Evolutionary conservation across 23 red algal genomes (phyloP).

Genomic region (Porphyridium purpureum): DNA sequence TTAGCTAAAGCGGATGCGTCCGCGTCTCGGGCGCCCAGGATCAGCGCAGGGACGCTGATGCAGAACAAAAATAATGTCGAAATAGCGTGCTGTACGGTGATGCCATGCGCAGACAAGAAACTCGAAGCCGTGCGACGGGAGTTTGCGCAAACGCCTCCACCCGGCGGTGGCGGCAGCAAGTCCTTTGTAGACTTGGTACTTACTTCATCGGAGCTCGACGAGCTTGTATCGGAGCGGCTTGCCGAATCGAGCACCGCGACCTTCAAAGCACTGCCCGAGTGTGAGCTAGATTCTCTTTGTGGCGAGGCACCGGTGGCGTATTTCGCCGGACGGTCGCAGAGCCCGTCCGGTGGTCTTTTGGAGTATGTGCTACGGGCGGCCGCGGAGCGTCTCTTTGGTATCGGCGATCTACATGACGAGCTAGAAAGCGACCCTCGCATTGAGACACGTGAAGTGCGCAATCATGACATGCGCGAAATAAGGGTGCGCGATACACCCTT

Average conservation of each 20-base stretch:
- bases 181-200: conserved; percentile 40
- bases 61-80: no score
- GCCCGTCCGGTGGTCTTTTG: conserved; percentile 38
- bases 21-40: no score
- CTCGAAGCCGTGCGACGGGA: conserved; percentile 38
- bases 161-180: not conserved
- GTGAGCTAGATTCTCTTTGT: conserved; percentile 6
- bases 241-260: not conserved
- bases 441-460: no score
- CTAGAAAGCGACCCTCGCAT: no score
- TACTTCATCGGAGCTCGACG: conserved; percentile 34
- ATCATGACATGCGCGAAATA: no score
- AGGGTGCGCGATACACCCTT: conserved; percentile 3
- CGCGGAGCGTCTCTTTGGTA: conserved; percentile 24
- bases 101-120: conserved; percentile 81
- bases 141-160: conserved; percentile 4
- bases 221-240: not conserved
- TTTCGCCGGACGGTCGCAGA: conserved; percentile 20
- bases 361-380: conserved; percentile 37
- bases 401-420: no score
- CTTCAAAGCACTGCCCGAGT: not conserved
- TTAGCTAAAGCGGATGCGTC: no score
- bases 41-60: no score
- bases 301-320: not conserved
- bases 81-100: conserved; percentile 24